Evolutionary conservation across 1,284 basidiomycete species (phyloP), one percentile per base, ranked within the genome.

Genomic region (Irpex sp.): DNA sequence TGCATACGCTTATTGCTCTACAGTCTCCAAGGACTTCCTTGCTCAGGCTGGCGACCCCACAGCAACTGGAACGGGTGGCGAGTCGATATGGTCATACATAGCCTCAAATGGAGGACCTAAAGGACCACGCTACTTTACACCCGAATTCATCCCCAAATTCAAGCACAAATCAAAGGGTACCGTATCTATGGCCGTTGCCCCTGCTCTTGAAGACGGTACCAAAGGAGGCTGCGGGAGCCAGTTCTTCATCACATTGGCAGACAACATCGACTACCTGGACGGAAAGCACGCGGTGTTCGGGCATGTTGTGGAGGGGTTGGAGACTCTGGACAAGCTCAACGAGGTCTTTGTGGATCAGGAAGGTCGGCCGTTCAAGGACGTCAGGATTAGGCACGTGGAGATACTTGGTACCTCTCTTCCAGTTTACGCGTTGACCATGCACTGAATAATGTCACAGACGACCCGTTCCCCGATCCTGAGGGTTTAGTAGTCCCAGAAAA

Each of bases 241-340:
- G 73, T 99, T 98, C 81, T 98, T 98, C 78, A 86, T 99, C 70
- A 98, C 97, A 0, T 82, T 99, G 1, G 89, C 84, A 17, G 93
- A 97, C 70, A 88, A 89, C 65, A 93, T 98, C 71, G 94, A 96
- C 67, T 98, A 98, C 73, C 84, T 99, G 44, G 97, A 99, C 71
- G 94, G 94, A 61, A 96, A 95, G 74, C 97, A 99, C 73, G 92
- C 93, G 0, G 94, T 96, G 1, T 98, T 99, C 74, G 97, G 96
- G 8, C 91, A 91, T 71, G 93, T 98, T 8, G 94, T 98, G 4
- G 97, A 99, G 74, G 97, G 97, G 0, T 75, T 94, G 19, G 96
- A 98, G 34, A 95, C 94, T 6, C 77, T 99, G 66, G 93, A 96
- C 72, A 96, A 94, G 79, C 80, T 99, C 69, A 98, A 97, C 76